A percentile compares a stretch with the other conserved stretches of the same genome.
phyloP scores from a whole-genome alignment of 169 alveolate species.

The Neospora caninum region DNA sequence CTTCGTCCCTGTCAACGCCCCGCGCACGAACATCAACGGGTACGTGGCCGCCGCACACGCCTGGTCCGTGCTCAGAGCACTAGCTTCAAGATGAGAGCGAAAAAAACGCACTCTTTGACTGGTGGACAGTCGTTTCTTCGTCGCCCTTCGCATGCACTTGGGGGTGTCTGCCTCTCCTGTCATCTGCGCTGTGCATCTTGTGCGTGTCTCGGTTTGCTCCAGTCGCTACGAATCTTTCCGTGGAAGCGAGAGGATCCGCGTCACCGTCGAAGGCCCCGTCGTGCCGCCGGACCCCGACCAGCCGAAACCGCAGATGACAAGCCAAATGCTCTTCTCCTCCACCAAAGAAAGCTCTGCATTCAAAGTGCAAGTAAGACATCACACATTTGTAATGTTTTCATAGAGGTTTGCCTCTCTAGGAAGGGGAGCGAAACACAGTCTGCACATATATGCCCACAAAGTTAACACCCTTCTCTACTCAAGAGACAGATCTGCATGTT shows the following conservation, averaged over 20 bases:
- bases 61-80: too few species aligned
- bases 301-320: not conserved
- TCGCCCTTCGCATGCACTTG: not conserved
- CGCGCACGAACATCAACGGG: not conserved
- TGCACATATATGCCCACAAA: too few species aligned
- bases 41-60: too few species aligned
- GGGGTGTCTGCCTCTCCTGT: not conserved
- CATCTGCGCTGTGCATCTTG: not conserved
- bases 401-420: too few species aligned
- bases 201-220: not conserved
- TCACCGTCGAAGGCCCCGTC: constrained; percentile 55
- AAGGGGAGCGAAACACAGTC: too few species aligned
- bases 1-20: not conserved
- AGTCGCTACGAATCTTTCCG: constrained; percentile 56
- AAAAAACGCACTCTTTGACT: too few species aligned
- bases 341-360: not conserved
- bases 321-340: constrained; percentile 16
- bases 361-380: not conserved
- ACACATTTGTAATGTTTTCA: too few species aligned
- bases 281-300: constrained; percentile 28
- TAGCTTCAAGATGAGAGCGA: too few species aligned
- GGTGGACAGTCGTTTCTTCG: too few species aligned
- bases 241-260: constrained; percentile 37
- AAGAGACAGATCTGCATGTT: too few species aligned
- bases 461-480: too few species aligned